phyloP scores from a whole-genome alignment of 2,329 filamentous ascomycete species.

The Claviceps pazoutovae region DNA sequence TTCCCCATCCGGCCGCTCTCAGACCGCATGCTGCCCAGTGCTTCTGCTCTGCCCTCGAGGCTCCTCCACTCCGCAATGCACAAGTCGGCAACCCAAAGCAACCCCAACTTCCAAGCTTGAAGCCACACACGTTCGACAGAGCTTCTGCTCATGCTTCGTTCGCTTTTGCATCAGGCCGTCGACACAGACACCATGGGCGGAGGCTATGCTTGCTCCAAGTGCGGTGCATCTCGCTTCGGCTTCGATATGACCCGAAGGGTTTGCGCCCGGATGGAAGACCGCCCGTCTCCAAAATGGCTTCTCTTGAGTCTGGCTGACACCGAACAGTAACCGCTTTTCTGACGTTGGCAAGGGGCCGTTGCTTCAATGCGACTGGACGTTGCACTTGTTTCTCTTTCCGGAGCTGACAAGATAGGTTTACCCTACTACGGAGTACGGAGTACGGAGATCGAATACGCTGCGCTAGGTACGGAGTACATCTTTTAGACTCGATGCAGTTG shows the following conservation, averaged over 20 bases:
- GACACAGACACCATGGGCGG: too few species aligned
- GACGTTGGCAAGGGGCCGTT: background rate
- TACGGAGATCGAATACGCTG: slow-evolving; percentile 1
- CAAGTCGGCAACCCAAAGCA: background rate
- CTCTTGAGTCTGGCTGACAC: background rate
- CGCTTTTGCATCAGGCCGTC: too few species aligned
- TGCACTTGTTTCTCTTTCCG: slow-evolving; percentile 1
- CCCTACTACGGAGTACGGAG: too few species aligned
- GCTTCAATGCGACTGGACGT: slow-evolving; percentile 1
- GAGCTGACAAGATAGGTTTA: slow-evolving; percentile 1
- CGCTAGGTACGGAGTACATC: background rate
- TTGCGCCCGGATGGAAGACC: background rate
- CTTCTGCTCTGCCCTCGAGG: too few species aligned
- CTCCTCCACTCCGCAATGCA: too few species aligned
- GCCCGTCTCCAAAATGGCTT: background rate
- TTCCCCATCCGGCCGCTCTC: background rate
- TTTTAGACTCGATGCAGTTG: slow-evolving; percentile 2
- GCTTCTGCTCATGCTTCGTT: too few species aligned
- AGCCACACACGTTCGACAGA: too few species aligned
- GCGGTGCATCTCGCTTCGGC: background rate
- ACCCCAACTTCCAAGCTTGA: background rate
- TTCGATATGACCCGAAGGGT: background rate
- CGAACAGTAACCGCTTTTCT: background rate
- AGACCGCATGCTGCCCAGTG: background rate
- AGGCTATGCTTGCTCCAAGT: too few species aligned